phyloP scores from a whole-genome alignment of 352 stramenopile species.

The Globisporangium camurandrum region DNA sequence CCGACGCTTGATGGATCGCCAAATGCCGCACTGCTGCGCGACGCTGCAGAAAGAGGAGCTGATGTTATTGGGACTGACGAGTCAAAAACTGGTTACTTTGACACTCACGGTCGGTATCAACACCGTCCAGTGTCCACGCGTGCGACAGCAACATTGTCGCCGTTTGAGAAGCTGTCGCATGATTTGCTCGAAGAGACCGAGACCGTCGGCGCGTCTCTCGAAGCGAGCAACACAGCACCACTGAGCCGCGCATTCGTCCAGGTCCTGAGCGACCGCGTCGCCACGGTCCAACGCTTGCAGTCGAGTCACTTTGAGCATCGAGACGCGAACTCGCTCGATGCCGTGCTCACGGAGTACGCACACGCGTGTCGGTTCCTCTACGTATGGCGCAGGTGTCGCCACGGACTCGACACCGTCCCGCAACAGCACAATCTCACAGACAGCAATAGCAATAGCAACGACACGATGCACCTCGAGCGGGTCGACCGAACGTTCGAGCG shows the following conservation, averaged over 20 bases:
- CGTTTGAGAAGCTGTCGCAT: slow-evolving; percentile 60
- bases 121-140: not conserved
- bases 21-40: not conserved
- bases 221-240: slow-evolving; percentile 55
- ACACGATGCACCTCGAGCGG: slow-evolving; percentile 51
- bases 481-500: slow-evolving; percentile 52
- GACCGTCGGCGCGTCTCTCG: slow-evolving; percentile 48
- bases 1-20: not conserved
- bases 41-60: no score
- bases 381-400: slow-evolving; percentile 53
- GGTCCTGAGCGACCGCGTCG: slow-evolving; percentile 50
- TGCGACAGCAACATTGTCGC: slow-evolving; percentile 18
- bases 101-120: slow-evolving; percentile 9
- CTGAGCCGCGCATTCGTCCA: slow-evolving; percentile 57
- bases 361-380: slow-evolving; percentile 49
- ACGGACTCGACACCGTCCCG: slow-evolving; percentile 44
- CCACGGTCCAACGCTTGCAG: slow-evolving; percentile 30
- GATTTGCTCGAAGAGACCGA: slow-evolving; percentile 72
- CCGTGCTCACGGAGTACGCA: slow-evolving; percentile 46
- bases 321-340: slow-evolving; percentile 25
- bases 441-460: slow-evolving; percentile 2
- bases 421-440: slow-evolving; percentile 17
- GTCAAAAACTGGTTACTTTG: slow-evolving; percentile 11
- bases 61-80: no score
- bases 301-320: slow-evolving; percentile 22